Evolutionary conservation across 805 yeast genomes (phyloP).

Genomic region (Monosporozyma solicola): DNA sequence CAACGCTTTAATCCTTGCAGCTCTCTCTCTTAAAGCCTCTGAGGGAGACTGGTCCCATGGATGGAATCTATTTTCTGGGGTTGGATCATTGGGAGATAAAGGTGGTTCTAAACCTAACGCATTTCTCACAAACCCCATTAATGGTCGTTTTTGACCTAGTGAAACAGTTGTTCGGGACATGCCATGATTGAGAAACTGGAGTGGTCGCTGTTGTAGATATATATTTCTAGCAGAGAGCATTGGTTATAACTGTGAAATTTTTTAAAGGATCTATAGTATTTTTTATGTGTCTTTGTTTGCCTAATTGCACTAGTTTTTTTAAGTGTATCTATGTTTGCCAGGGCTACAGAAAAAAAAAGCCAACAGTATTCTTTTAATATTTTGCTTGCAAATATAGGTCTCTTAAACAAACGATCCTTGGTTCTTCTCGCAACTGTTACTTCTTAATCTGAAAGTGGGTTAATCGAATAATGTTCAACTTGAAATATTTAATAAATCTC

Average conservation of each 20-base stretch:
- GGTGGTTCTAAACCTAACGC: slow-evolving; percentile 56
- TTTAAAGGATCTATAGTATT: not conserved
- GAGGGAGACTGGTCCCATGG: slow-evolving; percentile 91
- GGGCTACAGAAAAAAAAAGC: too few relatives aligned
- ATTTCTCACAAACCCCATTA: slow-evolving; percentile 35
- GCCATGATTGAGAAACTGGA: not conserved
- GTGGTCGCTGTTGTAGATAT: slow-evolving; percentile 4
- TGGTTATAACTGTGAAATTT: not conserved
- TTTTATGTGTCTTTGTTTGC: too few relatives aligned
- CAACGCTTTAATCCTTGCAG: slow-evolving; percentile 78
- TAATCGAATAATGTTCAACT: not conserved
- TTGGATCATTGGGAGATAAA: slow-evolving; percentile 56
- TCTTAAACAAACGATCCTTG: too few relatives aligned
- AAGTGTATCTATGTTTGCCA: not conserved
- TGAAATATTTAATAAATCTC: not conserved
- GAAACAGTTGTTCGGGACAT: not conserved
- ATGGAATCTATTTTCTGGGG: slow-evolving; percentile 64
- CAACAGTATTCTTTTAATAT: too few relatives aligned
- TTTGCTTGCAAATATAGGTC: not conserved
- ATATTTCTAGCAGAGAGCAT: not conserved
- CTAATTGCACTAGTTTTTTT: not conserved
- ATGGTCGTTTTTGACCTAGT: slow-evolving; percentile 13
- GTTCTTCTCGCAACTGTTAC: too few relatives aligned
- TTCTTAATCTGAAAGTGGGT: not conserved
- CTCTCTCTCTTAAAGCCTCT: slow-evolving; percentile 79